Evolutionary conservation across 2,329 filamentous ascomycete genomes (phyloP).

Genomic region (Hymenoscyphus infarciens): DNA sequence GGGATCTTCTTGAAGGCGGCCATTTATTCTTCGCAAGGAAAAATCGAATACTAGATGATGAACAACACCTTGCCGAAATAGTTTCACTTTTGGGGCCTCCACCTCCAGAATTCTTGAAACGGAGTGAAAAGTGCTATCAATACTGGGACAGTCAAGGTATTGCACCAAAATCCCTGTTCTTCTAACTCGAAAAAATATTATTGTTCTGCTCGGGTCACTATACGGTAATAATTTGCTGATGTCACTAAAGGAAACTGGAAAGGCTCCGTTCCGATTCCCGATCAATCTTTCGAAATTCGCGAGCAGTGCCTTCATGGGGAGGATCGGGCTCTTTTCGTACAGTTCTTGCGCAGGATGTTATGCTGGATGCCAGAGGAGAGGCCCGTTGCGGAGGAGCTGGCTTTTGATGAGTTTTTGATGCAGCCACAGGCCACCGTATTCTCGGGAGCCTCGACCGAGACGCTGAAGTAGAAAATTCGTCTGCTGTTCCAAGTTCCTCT

Average conservation of each 20-base stretch:
- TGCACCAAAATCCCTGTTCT: slow-evolving; percentile 15
- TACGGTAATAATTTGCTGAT: slow-evolving; percentile 14
- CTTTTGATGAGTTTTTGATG: slow-evolving; percentile 21
- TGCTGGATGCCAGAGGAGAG: slow-evolving; percentile 24
- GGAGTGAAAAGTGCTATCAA: slow-evolving; percentile 15
- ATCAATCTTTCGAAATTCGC: slow-evolving; percentile 21
- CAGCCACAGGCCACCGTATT: slow-evolving; percentile 6
- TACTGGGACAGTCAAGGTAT: slow-evolving; percentile 28
- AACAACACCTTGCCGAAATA: no score
- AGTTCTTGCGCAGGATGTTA: slow-evolving; percentile 36
- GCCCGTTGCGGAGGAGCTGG: slow-evolving; percentile 17
- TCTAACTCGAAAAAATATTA: slow-evolving; percentile 7
- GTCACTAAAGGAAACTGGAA: slow-evolving; percentile 22
- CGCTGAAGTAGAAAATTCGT: background rate
- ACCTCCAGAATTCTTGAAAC: no score
- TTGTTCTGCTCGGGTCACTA: no score
- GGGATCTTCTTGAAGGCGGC: slow-evolving; percentile 46
- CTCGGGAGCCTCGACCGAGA: slow-evolving; percentile 2
- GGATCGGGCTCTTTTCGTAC: slow-evolving; percentile 34
- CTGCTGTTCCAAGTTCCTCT: no score
- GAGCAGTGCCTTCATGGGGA: slow-evolving; percentile 27
- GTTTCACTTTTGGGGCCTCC: no score
- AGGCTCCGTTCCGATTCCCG: slow-evolving; percentile 19
- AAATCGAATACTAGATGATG: slow-evolving; percentile 11
- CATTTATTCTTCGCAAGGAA: slow-evolving; percentile 40